Conservation (phyloP, 2,329 filamentous ascomycete genomes). For the Aureobasidium mangrovei region DNA sequence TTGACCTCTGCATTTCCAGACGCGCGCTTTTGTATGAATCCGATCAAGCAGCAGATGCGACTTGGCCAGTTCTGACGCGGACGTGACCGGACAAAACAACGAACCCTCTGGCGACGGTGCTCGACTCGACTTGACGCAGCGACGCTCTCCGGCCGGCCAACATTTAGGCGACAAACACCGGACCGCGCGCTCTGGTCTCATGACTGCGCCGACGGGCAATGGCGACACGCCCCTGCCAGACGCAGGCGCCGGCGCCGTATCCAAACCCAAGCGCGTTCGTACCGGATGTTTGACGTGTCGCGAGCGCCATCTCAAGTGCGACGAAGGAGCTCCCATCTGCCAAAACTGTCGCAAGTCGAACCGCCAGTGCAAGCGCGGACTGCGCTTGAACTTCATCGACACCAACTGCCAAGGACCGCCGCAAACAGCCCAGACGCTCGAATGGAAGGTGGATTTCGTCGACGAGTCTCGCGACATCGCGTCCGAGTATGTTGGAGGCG, state of each 20-base stretch:
- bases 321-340: conserved; percentile 59
- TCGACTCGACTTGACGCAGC: conserved; percentile 3
- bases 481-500: conserved; percentile 76
- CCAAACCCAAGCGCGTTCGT: conserved; percentile 74
- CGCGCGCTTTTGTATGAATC: neutral
- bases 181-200: neutral
- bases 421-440: conserved; percentile 49
- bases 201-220: conserved; percentile 18
- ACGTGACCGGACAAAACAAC: neutral
- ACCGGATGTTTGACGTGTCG: conserved; percentile 88
- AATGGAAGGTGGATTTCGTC: conserved; percentile 68
- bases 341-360: conserved; percentile 85
- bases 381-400: conserved; percentile 87
- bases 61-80: neutral
- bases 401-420: conserved; percentile 63
- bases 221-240: conserved; percentile 22
- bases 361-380: conserved; percentile 73
- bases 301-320: conserved; percentile 84
- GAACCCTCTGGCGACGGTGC: neutral
- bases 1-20: neutral
- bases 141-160: neutral
- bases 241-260: conserved; percentile 27
- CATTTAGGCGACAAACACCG: neutral
- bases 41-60: conserved; percentile 1
- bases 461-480: conserved; percentile 88